Conservation (phyloP, 163 green algal genomes). For the Picocystis sp. region DNA sequence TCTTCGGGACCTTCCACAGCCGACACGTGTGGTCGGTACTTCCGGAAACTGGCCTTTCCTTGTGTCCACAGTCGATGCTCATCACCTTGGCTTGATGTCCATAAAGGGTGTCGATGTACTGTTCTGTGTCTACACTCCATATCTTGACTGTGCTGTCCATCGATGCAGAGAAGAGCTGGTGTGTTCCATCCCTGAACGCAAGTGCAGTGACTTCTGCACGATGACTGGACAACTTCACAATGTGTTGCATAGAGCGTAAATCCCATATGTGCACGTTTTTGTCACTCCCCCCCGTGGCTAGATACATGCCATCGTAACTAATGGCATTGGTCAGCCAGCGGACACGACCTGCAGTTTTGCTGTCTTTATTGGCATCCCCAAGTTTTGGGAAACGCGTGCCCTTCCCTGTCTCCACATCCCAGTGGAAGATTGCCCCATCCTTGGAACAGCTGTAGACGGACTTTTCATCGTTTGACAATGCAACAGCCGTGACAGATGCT, state of each 20-base stretch:
- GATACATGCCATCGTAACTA: constrained; percentile 50
- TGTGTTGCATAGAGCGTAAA: constrained; percentile 22
- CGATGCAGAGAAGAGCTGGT: constrained; percentile 63
- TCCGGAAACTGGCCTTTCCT: constrained; percentile 57
- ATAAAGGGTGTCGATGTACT: constrained; percentile 92
- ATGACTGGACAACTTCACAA: constrained; percentile 20
- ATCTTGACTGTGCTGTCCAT: constrained; percentile 71
- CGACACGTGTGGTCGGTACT: constrained; percentile 69
- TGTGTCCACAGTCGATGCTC: constrained; percentile 41
- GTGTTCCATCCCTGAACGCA: constrained; percentile 61
- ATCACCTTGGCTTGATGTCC: constrained; percentile 53
- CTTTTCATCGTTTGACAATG: constrained; percentile 50
- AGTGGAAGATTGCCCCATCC: constrained; percentile 53
- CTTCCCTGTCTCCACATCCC: constrained; percentile 57
- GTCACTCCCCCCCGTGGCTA: constrained; percentile 72
- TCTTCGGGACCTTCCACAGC: constrained; percentile 94
- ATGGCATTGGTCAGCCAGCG: constrained; percentile 30
- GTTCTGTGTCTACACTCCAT: constrained; percentile 67
- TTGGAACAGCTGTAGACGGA: constrained; percentile 61
- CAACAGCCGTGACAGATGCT: constrained; percentile 49
- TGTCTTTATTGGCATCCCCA: not conserved
- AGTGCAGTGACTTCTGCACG: constrained; percentile 40
- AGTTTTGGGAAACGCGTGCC: constrained; percentile 8
- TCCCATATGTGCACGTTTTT: constrained; percentile 61
- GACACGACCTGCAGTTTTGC: constrained; percentile 5